A percentile compares a stretch with the other conserved stretches of the same genome.
phyloP scores from a whole-genome alignment of 371 early-diverging fungal species.

The Saksenaea oblongispora region DNA sequence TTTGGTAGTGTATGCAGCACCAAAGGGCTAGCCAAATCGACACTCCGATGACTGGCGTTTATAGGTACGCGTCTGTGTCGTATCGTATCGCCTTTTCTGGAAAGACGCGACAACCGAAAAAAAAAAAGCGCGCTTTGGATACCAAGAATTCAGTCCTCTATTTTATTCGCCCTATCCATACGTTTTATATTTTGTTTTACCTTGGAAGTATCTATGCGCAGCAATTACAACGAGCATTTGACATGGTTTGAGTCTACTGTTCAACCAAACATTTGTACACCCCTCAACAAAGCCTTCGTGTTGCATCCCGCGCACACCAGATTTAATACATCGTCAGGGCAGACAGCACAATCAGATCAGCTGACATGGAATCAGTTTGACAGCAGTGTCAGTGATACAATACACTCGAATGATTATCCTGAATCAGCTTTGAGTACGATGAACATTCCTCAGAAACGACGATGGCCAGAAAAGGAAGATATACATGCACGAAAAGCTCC shows the following conservation, averaged over 20 bases:
- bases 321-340: neutral
- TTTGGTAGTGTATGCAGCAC: no score
- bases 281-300: neutral
- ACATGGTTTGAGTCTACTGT: neutral
- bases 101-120: no score
- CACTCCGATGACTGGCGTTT: no score
- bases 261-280: neutral
- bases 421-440: neutral
- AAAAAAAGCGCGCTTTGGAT: no score
- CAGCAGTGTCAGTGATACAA: neutral
- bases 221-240: conserved; percentile 15
- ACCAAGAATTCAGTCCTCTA: no score
- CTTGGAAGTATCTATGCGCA: conserved; percentile 8
- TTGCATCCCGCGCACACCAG: neutral
- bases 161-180: no score
- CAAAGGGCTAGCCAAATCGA: no score
- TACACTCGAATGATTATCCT: no score
- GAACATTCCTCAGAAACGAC: neutral
- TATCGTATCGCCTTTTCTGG: no score
- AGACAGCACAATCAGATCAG: neutral
- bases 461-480: neutral
- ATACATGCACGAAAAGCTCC: neutral
- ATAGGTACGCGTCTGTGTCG: no score
- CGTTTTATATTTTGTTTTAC: no score
- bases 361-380: neutral